These are phyloP conservation scores for Aureobasidium pullulans DNA, from an alignment of 2,329 filamentous ascomycete species.

Conservation along the genomic window DNA sequence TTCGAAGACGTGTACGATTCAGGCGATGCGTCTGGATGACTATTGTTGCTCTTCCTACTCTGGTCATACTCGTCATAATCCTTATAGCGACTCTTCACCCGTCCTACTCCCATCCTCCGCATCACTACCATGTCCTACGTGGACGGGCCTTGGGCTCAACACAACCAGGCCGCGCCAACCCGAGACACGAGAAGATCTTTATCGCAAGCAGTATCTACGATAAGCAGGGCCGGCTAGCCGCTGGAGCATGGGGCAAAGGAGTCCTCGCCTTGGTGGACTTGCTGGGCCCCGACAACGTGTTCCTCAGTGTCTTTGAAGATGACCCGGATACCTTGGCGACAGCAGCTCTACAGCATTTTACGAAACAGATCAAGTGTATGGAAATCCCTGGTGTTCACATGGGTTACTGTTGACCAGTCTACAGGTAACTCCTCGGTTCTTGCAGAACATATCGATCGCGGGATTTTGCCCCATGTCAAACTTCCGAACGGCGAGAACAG, in stretches of 20 bases:
- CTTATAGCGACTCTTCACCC: constrained; percentile 45
- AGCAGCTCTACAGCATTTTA: constrained; percentile 20
- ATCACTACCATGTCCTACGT: constrained; percentile 43
- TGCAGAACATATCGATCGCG: constrained; percentile 51
- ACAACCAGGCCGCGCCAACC: constrained; percentile 40
- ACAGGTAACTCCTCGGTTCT: constrained; percentile 45
- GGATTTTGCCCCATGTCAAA: constrained; percentile 43
- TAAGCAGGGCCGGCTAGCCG: constrained; percentile 50
- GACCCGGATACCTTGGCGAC: constrained; percentile 29
- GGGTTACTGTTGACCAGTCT: background rate
- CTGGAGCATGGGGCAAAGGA: constrained; percentile 56
- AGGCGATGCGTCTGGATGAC: background rate
- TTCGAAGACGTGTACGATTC: background rate
- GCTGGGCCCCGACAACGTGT: constrained; percentile 60
- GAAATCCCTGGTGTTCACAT: background rate
- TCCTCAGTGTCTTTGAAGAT: constrained; percentile 67
- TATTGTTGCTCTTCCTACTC: background rate
- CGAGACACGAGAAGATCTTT: constrained; percentile 59
- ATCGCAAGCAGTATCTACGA: constrained; percentile 68
- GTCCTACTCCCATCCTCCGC: constrained; percentile 48
- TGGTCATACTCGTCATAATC: constrained; percentile 25
- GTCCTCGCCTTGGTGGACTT: constrained; percentile 57
- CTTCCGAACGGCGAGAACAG: constrained; percentile 56
- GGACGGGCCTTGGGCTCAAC: constrained; percentile 24
- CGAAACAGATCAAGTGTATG: constrained; percentile 31